Conservation (phyloP, 768 basidiomycete species). For the Hirschioporus abietinus region DNA sequence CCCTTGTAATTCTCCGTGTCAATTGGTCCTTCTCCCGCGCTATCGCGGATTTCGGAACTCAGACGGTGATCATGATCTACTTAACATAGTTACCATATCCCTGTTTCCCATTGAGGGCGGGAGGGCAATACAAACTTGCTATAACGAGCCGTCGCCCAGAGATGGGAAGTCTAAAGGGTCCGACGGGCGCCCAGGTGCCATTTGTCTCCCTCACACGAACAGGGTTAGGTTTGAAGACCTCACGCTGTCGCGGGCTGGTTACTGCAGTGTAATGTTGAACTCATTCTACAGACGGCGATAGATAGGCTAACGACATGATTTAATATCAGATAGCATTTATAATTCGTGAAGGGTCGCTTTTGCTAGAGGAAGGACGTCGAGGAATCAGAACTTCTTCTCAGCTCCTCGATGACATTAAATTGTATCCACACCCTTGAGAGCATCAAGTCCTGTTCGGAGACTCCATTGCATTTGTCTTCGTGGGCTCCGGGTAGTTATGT, state of each 20-base stretch:
- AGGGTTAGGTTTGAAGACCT: background rate
- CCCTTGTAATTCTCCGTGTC: background rate
- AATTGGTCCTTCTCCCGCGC: background rate
- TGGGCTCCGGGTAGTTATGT: background rate
- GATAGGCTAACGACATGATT: too few species aligned
- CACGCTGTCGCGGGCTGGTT: background rate
- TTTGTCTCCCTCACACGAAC: background rate
- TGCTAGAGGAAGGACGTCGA: background rate
- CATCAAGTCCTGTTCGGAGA: background rate
- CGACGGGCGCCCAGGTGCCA: background rate
- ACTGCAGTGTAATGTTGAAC: background rate
- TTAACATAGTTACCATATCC: background rate
- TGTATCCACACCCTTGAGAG: background rate
- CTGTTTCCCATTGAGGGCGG: conserved; percentile 1
- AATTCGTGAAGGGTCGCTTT: background rate
- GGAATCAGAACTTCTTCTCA: too few species aligned
- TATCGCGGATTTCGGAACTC: background rate
- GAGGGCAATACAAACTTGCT: background rate
- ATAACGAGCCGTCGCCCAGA: background rate
- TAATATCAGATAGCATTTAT: too few species aligned
- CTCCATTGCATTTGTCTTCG: background rate
- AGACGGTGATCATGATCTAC: background rate
- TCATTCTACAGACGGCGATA: too few species aligned
- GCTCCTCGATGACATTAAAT: background rate
- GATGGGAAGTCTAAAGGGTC: background rate